Evolutionary conservation across 192 early-diverging fungal genomes (phyloP), one percentile per base, ranked within the genome.

Genomic region (Umbelopsis sp.): DNA sequence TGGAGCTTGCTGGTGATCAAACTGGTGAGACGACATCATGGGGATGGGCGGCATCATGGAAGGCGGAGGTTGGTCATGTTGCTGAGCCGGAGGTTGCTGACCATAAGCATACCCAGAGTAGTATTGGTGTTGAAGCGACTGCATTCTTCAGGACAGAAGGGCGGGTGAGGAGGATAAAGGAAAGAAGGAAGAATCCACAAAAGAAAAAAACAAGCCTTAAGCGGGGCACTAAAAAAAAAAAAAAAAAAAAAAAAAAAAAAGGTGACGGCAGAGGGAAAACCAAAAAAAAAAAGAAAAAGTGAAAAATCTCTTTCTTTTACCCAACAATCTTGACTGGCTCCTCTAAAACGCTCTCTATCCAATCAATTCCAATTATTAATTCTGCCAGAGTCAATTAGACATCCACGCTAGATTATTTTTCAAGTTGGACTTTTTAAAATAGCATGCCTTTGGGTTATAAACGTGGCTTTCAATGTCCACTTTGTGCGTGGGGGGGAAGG

Each of bases 1-100:
- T 62, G 56, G 56, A 49, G 47, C n/a, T 29, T 62, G 56, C 31
- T 62, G 56, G n/a, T 62, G 56, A 62, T 62, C 56, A 62, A 62
- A 62, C 31, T 62, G 56, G 17, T 62, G 56, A n/a, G 56, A 62
- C 26, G 56, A 62, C 56, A 62, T 62, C 56, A 62, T 62, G 24
- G 56, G 56, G 5, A 62, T 62, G 31, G 56, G 31, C 17, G 26
- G 56, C 56, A 62, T 62, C 56, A 62, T 62, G 1, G 25, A 32
- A 62, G 56, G 56, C 26, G 56, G 56, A n/a, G 56, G 56, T 62
- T 62, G 56, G 14, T 62, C 56, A 34, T 62, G 56, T 17, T 62
- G 56, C 26, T 62, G 56, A 20, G 56, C 32, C 17, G 56, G 56
- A 62, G 56, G 56, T 62, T 62, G 56, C 56, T 62, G 56, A 20